Evolutionary conservation across 345 rosid genomes (phyloP), one percentile per base, ranked within the genome.

Genomic region (Brassica cretica): DNA sequence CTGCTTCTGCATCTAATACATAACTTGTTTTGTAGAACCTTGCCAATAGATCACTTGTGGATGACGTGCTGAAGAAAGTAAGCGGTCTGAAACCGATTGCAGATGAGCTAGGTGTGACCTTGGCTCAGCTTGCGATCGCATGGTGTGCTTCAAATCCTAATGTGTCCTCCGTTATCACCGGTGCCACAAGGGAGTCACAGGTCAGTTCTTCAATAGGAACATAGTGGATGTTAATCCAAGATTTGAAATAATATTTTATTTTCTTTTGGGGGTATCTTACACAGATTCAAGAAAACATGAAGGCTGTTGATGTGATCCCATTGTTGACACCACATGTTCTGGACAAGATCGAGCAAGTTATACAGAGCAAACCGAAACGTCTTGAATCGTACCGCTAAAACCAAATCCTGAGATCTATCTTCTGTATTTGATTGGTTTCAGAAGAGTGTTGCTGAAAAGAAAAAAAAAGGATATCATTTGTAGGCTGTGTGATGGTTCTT

Each of bases 141-240:
- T 95, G 99, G 99, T 95, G 98, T 85, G 99, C 99, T 75, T 84
- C 91, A 49, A 95, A 95, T 82, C 98, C 97, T 64, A 93, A 93
- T 67, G 98, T 95, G 24, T 93, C 99, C 53, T 91, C 99, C 0
- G 97, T 95, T 39, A 90, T 93, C 66, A 93, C 99, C 4, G 97
- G 98, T 82, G 98, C 99, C 73, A 95, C 99, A 46, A 95, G 91
- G 84, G 98, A 95, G 75, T 88, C 93, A 72, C 99, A 95, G 98
- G 97, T 95, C 39, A 62, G 89, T 76, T 75, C 9, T 18, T 61
- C 55, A 14, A 14, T 49, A 49, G 6, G 15, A 46, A 49, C 55
- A 49, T 49, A 49, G 55, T 49, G 55, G 55, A 12, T 49, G 55
- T 49, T 4, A 18, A 33, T 60, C 32, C 16, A 60, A 19, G 32